Percentiles rank a stretch among this genome's conserved stretches.
Evolutionary conservation across 257 asterid genomes (phyloP).

Genomic region (Petrea volubilis): DNA sequence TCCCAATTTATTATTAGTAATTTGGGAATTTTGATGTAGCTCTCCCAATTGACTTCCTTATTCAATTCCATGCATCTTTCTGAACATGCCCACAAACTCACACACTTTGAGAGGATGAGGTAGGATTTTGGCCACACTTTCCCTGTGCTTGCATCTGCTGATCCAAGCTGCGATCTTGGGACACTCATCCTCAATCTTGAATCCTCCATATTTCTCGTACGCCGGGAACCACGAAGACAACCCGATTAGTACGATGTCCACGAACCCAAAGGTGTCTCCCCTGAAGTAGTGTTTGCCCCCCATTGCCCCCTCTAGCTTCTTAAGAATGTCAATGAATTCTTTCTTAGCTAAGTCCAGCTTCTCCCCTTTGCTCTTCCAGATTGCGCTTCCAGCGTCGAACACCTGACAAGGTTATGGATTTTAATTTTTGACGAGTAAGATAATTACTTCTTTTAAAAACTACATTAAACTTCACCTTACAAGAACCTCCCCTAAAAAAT

Average conservation of each 20-base stretch:
- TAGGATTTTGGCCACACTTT: slow-evolving; percentile 49
- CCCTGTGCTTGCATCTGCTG: slow-evolving; percentile 57
- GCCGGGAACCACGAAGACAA: slow-evolving; percentile 60
- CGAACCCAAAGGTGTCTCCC: slow-evolving; percentile 60
- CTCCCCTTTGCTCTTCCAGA: slow-evolving; percentile 64
- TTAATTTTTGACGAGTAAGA: no score
- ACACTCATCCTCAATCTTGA: slow-evolving; percentile 55
- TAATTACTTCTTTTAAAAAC: no score
- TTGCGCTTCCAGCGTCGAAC: slow-evolving; percentile 40
- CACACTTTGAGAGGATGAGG: slow-evolving; percentile 47
- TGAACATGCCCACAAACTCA: slow-evolving; percentile 49
- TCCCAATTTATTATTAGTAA: no score
- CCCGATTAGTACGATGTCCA: slow-evolving; percentile 53
- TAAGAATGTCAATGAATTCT: slow-evolving; percentile 58
- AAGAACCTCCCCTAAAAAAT: no score
- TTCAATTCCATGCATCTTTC: slow-evolving; percentile 66
- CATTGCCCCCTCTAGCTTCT: slow-evolving; percentile 72
- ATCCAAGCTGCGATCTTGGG: slow-evolving; percentile 68
- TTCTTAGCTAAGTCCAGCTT: slow-evolving; percentile 54
- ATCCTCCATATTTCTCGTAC: slow-evolving; percentile 62
- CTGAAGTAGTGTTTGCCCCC: slow-evolving; percentile 59
- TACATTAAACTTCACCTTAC: no score
- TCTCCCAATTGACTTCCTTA: slow-evolving; percentile 7
- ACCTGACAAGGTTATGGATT: slow-evolving; percentile 45
- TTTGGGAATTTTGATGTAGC: no score